Evolutionary conservation across 495 filamentous ascomycete species (phyloP), one percentile per base, ranked within the genome.

Genomic region (Aspergillus homomorphus): DNA sequence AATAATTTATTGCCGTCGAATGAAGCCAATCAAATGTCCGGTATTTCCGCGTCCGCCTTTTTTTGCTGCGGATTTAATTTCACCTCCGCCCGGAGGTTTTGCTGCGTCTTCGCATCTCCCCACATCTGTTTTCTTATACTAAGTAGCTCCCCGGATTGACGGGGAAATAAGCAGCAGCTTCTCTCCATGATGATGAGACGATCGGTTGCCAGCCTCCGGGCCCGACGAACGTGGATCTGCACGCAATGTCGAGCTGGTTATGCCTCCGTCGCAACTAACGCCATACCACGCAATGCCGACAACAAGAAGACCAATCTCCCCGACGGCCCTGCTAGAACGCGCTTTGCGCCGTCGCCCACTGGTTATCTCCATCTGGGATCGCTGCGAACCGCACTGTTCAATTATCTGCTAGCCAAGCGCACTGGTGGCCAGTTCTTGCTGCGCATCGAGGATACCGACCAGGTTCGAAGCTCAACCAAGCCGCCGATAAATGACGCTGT

Each of bases 261-360:
- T 28, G 75, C 74, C 43, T 70, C 73, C 57, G 65, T 63, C 30
- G 60, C 68, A 53, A 51, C 51, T 24, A 28, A 44, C 30, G 54
- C 62, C 18, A 62, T 52, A 45, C 45, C 56, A 62, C 60, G 64
- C 59, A 49, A 65, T 50, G 63, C 46, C 49, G 66, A 43, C 51
- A 68, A 73, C 48, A 64, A 62, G 49, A 74, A 72, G 59, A 73
- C 59, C 52, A 72, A 73, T 51, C 61, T 76, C 51, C 88, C 89
- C 49, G 70, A 79, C 8, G 67, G 63, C 0, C 91, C 94, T 45
- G 91, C 89, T 24, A 82, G 94, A 57, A 97, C 94, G 22, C 87
- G 94, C 46, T 98, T 98, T 74, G 94, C 94, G 1, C 94, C 94
- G 16, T 97, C 93, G 3, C 94, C 94, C 2, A 98, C 94, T 8